Percentiles rank a stretch among this genome's conserved stretches.
Evolutionary conservation across 257 asterid genomes (phyloP).

Genomic region (Nicotiana obtusifolia): DNA sequence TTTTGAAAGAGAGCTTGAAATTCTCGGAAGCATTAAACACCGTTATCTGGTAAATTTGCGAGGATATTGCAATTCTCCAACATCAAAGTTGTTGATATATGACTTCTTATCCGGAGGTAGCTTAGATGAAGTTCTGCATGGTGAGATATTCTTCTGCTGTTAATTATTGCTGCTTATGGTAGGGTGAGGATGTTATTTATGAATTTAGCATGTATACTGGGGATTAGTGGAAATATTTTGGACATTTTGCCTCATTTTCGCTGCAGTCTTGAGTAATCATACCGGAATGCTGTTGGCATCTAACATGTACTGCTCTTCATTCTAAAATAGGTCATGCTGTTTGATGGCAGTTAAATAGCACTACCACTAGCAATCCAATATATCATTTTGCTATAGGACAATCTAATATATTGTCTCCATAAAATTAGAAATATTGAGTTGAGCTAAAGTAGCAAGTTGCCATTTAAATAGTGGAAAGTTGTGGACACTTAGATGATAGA

Average conservation of each 20-base stretch:
- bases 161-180: slow-evolving; percentile 4
- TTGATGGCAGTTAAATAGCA: neutral
- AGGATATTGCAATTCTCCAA: slow-evolving; percentile 83
- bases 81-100: slow-evolving; percentile 67
- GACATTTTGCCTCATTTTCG: neutral
- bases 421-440: neutral
- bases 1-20: slow-evolving; percentile 86
- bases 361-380: neutral
- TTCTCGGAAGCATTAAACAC: slow-evolving; percentile 90
- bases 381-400: neutral
- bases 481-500: neutral
- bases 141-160: slow-evolving; percentile 26
- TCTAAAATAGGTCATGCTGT: neutral
- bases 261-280: neutral
- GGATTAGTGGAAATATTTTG: neutral
- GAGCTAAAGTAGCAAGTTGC: neutral
- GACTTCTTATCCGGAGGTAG: slow-evolving; percentile 84
- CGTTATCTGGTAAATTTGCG: slow-evolving; percentile 75
- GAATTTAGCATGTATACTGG: neutral
- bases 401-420: neutral
- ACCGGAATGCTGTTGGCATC: neutral
- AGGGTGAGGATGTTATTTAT: neutral
- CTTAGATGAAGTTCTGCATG: slow-evolving; percentile 84
- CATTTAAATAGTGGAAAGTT: neutral
- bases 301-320: neutral